Percentiles rank a stretch among this genome's conserved stretches.
Evolutionary conservation across 2,329 filamentous ascomycete genomes (phyloP).

Genomic region (Aspergillus niger): DNA sequence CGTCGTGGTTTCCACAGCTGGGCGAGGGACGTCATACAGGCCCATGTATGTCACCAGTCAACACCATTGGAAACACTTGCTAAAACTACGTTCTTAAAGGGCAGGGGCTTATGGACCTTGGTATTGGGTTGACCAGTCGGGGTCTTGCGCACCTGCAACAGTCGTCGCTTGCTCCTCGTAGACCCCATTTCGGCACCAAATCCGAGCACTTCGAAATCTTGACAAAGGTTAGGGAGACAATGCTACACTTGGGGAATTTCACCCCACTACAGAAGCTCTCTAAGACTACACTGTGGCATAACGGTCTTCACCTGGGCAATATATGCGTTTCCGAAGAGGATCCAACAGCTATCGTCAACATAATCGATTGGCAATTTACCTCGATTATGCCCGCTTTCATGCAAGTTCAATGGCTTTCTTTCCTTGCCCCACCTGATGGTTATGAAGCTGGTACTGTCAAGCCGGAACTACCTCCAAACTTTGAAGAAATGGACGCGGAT

Average conservation of each 20-base stretch:
- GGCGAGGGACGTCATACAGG: conserved; percentile 11
- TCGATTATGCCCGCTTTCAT: conserved; percentile 24
- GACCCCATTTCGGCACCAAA: conserved; percentile 16
- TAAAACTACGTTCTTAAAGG: conserved; percentile 1
- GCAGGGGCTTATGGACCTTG: conserved; percentile 14
- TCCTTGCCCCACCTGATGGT: conserved; percentile 20
- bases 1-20: conserved; percentile 13
- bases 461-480: conserved; percentile 23
- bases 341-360: conserved; percentile 18
- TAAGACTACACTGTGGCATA: conserved; percentile 22
- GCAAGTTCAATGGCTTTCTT: conserved; percentile 20
- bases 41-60: conserved; percentile 16
- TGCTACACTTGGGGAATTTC: conserved; percentile 8
- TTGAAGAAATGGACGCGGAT: conserved; percentile 21
- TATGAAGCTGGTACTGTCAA: conserved; percentile 22
- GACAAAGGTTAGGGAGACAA: conserved; percentile 8
- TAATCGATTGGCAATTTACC: conserved; percentile 27
- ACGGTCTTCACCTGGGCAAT: conserved; percentile 26
- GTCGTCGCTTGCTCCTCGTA: conserved; percentile 6
- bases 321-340: conserved; percentile 24
- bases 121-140: conserved; percentile 10
- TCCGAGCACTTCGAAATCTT: conserved; percentile 14
- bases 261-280: conserved; percentile 5
- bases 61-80: background rate
- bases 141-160: conserved; percentile 14